Conservation (phyloP, 192 early-diverging fungal species). For the Phycomyces nitens region DNA sequence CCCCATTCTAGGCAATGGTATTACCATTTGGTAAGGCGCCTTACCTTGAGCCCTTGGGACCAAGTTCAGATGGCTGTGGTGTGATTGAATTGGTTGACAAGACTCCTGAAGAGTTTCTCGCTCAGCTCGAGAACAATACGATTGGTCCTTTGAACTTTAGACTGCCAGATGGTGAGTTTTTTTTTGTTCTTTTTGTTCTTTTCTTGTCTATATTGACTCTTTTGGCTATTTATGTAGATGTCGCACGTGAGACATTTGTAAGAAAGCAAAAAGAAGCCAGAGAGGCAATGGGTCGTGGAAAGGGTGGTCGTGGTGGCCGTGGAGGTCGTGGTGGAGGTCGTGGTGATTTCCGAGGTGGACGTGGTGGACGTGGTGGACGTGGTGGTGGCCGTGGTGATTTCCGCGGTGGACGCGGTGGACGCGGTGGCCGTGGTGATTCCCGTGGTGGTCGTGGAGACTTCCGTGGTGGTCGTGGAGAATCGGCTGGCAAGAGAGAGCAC, state of each 20-base stretch:
- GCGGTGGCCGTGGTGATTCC: constrained; percentile 8
- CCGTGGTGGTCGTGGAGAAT: constrained; percentile 3
- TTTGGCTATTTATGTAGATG: constrained; percentile 3
- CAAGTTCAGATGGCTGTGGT: constrained; percentile 10
- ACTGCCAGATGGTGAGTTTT: constrained; percentile 6
- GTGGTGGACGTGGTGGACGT: constrained; percentile 7
- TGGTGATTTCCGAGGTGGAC: constrained; percentile 6
- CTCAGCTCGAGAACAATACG: constrained; percentile 12
- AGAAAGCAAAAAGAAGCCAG: constrained; percentile 15
- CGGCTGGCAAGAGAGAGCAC: constrained; percentile 3
- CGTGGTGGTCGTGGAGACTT: constrained; percentile 10
- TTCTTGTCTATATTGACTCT: not conserved
- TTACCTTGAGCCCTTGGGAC: not conserved
- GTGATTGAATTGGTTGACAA: constrained; percentile 24
- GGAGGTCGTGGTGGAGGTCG: constrained; percentile 15
- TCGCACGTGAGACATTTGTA: constrained; percentile 12
- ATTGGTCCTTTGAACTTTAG: constrained; percentile 12
- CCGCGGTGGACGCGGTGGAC: constrained; percentile 17
- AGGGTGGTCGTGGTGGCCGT: constrained; percentile 18
- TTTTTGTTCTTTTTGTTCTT: not conserved
- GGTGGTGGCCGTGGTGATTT: constrained; percentile 12
- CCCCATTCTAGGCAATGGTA: not conserved
- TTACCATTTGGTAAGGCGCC: not conserved
- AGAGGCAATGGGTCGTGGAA: not conserved
- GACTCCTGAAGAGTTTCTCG: constrained; percentile 27